Conservation (phyloP, 2,329 filamentous ascomycete species). For the Ophiosphaerella korrae region DNA sequence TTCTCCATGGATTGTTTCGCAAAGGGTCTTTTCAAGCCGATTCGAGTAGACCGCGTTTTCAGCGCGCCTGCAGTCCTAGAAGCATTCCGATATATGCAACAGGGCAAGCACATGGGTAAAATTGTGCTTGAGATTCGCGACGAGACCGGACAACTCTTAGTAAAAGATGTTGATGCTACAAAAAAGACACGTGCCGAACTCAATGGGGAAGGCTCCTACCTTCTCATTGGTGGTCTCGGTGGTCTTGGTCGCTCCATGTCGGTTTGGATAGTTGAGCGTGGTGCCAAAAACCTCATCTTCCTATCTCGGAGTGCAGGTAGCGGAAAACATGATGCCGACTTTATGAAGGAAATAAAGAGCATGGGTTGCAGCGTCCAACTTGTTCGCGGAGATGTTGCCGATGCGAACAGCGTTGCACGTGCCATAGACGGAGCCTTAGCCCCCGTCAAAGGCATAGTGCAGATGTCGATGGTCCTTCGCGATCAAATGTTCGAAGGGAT, state of each 20-base stretch:
- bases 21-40: conserved; percentile 10
- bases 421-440: not conserved
- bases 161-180: not conserved
- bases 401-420: conserved; percentile 2
- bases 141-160: not conserved
- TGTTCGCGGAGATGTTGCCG: conserved; percentile 7
- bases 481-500: not conserved
- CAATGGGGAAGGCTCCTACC: conserved; percentile 14
- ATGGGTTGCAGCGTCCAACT: conserved; percentile 14
- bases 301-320: conserved; percentile 18
- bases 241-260: conserved; percentile 24
- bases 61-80: conserved; percentile 24
- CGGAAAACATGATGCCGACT: not conserved
- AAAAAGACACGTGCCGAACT: conserved; percentile 1
- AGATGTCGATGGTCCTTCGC: conserved; percentile 7
- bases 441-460: conserved; percentile 18
- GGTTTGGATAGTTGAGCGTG: conserved; percentile 21
- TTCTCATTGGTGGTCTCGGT: conserved; percentile 30
- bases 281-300: conserved; percentile 21
- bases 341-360: conserved; percentile 10
- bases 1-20: conserved; percentile 1
- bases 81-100: conserved; percentile 40
- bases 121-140: conserved; percentile 37
- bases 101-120: conserved; percentile 49
- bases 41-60: conserved; percentile 19